These are phyloP conservation scores for Gossypium australe DNA, from an alignment of 345 rosid species.

Conservation along the genomic window DNA sequence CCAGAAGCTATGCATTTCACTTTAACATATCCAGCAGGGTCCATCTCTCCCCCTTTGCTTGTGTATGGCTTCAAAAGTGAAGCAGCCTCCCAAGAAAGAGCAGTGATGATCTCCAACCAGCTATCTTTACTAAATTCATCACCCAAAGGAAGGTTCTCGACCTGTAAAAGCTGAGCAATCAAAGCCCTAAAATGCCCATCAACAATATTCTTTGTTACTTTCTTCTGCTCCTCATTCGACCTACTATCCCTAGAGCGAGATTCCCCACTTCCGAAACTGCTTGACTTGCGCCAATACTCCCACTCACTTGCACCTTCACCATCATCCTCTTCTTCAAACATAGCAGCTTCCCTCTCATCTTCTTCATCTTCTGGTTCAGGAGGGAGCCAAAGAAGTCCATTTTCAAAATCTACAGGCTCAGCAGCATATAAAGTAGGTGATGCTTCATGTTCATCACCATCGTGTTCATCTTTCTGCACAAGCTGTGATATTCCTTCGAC, in stretches of 20 bases:
- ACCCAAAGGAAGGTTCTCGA: constrained; percentile 62
- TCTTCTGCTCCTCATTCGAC: constrained; percentile 73
- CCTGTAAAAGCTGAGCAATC: constrained; percentile 83
- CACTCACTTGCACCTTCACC: constrained; percentile 79
- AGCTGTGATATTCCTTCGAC: constrained; percentile 44
- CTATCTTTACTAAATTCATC: constrained; percentile 57
- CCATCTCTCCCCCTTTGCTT: constrained; percentile 96
- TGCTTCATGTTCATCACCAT: constrained; percentile 48
- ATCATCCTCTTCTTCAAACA: constrained; percentile 58
- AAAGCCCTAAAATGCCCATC: constrained; percentile 96
- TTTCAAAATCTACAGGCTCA: constrained; percentile 89
- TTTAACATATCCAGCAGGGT: constrained; percentile 97
- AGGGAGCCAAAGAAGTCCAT: constrained; percentile 88
- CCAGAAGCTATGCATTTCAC: constrained; percentile 97
- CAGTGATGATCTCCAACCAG: constrained; percentile 88
- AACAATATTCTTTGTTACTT: constrained; percentile 80
- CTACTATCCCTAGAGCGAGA: constrained; percentile 51
- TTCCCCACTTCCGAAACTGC: constrained; percentile 81
- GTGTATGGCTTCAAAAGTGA: constrained; percentile 87
- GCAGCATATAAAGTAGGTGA: constrained; percentile 51
- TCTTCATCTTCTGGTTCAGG: constrained; percentile 98
- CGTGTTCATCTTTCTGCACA: constrained; percentile 47
- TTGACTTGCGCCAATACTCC: constrained; percentile 58
- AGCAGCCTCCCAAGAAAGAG: constrained; percentile 98
- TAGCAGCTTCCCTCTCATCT: constrained; percentile 69